Base-by-base conservation (phyloP, 148 eudicot species). In the Fagopyrum homotropicum region DNA sequence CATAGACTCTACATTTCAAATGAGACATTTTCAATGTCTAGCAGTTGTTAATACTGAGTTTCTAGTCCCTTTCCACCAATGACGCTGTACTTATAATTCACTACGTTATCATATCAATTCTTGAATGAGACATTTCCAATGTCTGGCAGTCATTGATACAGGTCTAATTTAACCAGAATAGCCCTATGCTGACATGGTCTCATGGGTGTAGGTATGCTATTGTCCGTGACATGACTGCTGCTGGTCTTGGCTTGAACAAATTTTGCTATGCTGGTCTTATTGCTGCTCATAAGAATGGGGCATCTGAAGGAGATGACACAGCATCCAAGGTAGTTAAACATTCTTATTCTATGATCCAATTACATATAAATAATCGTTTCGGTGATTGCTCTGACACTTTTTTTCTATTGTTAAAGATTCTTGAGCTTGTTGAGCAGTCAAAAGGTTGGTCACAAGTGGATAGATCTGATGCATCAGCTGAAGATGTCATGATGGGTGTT, bases 161-260 rank as follows among this genome's bases (percentile, higher is more conserved):
- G 7, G n/a, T 63, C 2, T 14, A 0, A 66, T 66, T 40, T 66
- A 61, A 43, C 7, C 30, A 14, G 11, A 43, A 9, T 40, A 12
- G 71, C 15, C 30, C 47, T 45, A 57, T 44, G 26, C 49, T 45
- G 4, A 74, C 44, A 45, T 16, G 11, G 45, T 56, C 49, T 12
- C 55, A 4, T 50, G 45, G 50, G 54, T 74, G 44, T 83, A 92
- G 98, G 84, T 82, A 86, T 81, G 93, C 93, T 48, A 91, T 94
- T 83, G 96, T 94, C 73, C 88, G 97, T 73, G 98, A 94, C 82
- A 94, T 94, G 98, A 94, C 92, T 74, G 91, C 97, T 19, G 93
- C 93, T 81, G 98, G 98, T 79, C 97, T 94, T 77, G 98, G 98
- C 71, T 82, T 94, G 80, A 94, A 94, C 85, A 92, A 89, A 77